Evolutionary conservation across 805 yeast species (phyloP).

Genomic region (Candida palmyrensis): DNA sequence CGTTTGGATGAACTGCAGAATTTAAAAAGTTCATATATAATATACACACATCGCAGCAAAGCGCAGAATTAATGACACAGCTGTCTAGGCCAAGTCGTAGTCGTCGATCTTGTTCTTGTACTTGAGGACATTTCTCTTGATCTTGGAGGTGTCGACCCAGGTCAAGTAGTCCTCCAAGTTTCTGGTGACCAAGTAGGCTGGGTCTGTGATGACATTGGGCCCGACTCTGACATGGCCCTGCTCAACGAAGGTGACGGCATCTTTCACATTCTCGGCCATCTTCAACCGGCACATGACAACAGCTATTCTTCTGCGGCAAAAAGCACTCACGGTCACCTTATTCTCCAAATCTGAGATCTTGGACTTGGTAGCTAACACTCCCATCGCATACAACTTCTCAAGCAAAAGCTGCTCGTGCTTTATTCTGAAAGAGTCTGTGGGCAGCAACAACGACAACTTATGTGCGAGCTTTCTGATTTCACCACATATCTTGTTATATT

Average conservation of each 20-base stretch:
- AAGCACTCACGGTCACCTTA: constrained; percentile 84
- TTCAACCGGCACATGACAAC: constrained; percentile 91
- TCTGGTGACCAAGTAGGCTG: constrained; percentile 89
- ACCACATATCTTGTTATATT: constrained; percentile 91
- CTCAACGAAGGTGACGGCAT: constrained; percentile 88
- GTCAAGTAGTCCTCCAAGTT: constrained; percentile 95
- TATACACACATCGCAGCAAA: not conserved
- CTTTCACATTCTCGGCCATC: constrained; percentile 86
- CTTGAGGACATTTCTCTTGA: constrained; percentile 81
- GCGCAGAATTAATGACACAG: not conserved
- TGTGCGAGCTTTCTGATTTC: constrained; percentile 83
- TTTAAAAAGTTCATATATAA: not conserved
- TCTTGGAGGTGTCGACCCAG: constrained; percentile 96
- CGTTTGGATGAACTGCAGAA: not conserved
- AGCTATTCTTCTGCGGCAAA: constrained; percentile 88
- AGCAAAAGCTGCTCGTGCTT: constrained; percentile 85
- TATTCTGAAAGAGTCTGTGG: constrained; percentile 80
- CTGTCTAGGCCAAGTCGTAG: constrained; percentile 42
- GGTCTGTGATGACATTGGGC: constrained; percentile 91
- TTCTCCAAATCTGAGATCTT: constrained; percentile 91
- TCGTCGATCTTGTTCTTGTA: constrained; percentile 73
- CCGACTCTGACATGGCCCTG: constrained; percentile 99
- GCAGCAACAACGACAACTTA: constrained; percentile 75
- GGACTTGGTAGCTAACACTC: constrained; percentile 79
- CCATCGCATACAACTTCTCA: constrained; percentile 87